A percentile compares a stretch with the other conserved stretches of the same genome.
Conservation (phyloP, 2,329 filamentous ascomycete genomes). For the Alternaria atra region DNA sequence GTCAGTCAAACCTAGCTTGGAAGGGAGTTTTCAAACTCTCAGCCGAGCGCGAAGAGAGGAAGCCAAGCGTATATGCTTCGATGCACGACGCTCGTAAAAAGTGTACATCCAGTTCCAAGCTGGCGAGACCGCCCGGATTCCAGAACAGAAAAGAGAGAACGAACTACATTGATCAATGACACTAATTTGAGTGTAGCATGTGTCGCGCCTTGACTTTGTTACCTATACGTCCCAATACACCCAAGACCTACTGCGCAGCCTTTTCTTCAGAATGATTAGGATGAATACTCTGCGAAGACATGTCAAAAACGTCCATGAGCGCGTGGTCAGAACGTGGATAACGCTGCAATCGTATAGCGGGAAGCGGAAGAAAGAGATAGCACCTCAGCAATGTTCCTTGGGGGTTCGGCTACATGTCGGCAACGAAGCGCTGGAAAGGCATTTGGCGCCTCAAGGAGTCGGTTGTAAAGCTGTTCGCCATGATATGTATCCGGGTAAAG, state of each 20-base stretch:
- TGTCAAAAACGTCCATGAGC: background rate
- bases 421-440: background rate
- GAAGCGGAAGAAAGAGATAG: background rate
- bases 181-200: background rate
- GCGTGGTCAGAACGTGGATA: background rate
- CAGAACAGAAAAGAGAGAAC: background rate
- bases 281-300: background rate
- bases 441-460: background rate
- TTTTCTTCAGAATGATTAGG: background rate
- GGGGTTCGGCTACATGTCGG: background rate
- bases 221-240: background rate
- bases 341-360: background rate
- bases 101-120: background rate
- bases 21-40: background rate
- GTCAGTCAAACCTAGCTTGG: slow-evolving; percentile 10
- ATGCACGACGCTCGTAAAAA: background rate
- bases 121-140: background rate
- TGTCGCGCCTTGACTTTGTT: background rate
- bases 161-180: background rate
- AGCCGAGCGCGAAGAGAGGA: background rate
- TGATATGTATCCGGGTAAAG: slow-evolving; percentile 17
- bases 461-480: background rate
- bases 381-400: background rate
- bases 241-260: background rate
- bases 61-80: background rate